Conservation (phyloP, 139 green algal species). For the Picochlorum sp. region DNA sequence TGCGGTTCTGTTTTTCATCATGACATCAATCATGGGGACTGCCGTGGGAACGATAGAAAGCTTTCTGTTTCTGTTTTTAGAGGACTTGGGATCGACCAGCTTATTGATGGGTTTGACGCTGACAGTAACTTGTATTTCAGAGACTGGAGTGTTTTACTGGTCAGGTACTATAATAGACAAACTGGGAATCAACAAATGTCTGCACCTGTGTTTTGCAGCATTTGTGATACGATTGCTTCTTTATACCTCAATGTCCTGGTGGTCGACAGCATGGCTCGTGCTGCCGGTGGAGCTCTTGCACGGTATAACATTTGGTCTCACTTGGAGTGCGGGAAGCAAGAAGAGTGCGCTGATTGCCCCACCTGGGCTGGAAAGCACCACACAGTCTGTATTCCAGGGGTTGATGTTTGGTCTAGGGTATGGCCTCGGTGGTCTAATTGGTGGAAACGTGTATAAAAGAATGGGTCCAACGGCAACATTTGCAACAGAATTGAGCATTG, state of each 20-base stretch:
- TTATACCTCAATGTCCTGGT: conserved; percentile 12
- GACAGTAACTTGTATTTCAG: conserved; percentile 18
- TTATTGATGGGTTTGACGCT: conserved; percentile 24
- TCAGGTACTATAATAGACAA: neutral
- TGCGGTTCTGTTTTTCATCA: conserved; percentile 15
- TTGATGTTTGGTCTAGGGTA: conserved; percentile 19
- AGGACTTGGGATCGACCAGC: conserved; percentile 18
- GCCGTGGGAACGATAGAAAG: conserved; percentile 26
- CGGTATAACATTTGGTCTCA: conserved; percentile 32
- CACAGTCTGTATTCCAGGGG: conserved; percentile 24
- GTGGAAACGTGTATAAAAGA: conserved; percentile 15
- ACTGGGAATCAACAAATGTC: conserved; percentile 12
- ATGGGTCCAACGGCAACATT: conserved; percentile 14
- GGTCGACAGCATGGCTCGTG: conserved; percentile 13
- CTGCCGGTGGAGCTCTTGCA: conserved; percentile 34
- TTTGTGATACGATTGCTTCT: conserved; percentile 24
- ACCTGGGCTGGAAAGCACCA: conserved; percentile 23
- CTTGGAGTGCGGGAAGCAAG: conserved; percentile 16
- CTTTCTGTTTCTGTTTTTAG: conserved; percentile 33
- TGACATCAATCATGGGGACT: conserved; percentile 14
- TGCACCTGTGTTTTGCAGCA: conserved; percentile 23
- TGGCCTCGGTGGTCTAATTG: conserved; percentile 10
- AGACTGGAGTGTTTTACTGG: conserved; percentile 24
- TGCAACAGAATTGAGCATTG: neutral
- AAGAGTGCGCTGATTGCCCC: conserved; percentile 21